Base-by-base conservation (phyloP, 2,329 filamentous ascomycete species). In the Colletotrichum simmondsii region DNA sequence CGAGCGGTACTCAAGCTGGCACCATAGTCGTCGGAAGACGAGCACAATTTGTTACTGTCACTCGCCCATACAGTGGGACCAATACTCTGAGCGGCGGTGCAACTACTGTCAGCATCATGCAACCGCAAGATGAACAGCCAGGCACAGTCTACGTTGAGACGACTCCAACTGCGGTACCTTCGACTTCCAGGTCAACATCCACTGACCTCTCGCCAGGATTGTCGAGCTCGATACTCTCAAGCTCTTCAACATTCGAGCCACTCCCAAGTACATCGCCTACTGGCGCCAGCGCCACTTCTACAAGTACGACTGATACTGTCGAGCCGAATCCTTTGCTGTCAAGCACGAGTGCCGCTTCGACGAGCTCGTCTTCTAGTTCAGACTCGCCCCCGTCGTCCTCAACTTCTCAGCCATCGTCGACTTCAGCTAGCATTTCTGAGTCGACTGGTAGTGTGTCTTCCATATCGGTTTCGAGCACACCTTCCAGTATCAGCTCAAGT, bases 91-190 rank as follows among this genome's bases (percentile, higher is more conserved):
- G 52, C 2, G 62, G 37, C 3, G 69, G 69, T 26, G 35, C 65
- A 1, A 72, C 69, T 2, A 72, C 65, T 4, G 58, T 72, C 2
- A 63, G 58, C 4, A 69, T 72, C 3, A 53, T 72, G 5, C 69
- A 72, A 22, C 69, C 69, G 4, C 56, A 35, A 22, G 65, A 65
- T 7, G 68, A 65, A 5, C 22, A 49, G 8, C 52, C 52, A 4
- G 69, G 69, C 5, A 72, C 69, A 1, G 69, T 72, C 0, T 72
- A 72, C 4, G 30, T 72, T 6, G 35, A 72, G 58, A 72, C 69
- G 24, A 72, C 69, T 6, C 65, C 52, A 3, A 67, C 26, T 1
- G 53, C 65, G 42, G 37, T 22, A 16, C 6, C 32, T n/a, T 57
- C 56, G 14, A 49, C 12, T 7, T 35, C 57, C 1, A 49, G 8